These are phyloP conservation scores for Suillus alpinus DNA, from an alignment of 768 basidiomycete genomes.

Conservation along the genomic window DNA sequence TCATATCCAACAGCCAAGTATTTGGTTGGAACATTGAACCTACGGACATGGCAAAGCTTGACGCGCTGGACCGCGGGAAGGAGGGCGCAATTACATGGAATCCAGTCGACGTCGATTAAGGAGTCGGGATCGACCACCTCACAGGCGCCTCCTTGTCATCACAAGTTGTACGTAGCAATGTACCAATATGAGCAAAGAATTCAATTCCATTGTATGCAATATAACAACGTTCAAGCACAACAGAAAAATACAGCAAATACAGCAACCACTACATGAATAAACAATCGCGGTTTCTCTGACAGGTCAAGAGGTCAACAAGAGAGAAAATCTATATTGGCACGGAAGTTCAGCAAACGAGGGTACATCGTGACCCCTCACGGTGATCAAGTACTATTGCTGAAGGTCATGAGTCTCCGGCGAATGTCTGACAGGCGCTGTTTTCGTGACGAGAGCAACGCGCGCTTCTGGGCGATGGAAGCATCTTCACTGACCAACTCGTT, in stretches of 20 bases:
- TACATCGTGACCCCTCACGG: neutral
- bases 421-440: slow-evolving; percentile 39
- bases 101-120: slow-evolving; percentile 32
- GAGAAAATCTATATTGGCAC: neutral
- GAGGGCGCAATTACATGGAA: slow-evolving; percentile 49
- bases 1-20: slow-evolving; percentile 42
- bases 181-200: neutral
- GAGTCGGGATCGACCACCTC: neutral
- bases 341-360: neutral
- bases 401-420: slow-evolving; percentile 32
- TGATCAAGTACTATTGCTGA: slow-evolving; percentile 9
- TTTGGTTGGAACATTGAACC: slow-evolving; percentile 44
- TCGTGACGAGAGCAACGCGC: slow-evolving; percentile 32
- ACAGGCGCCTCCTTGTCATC: neutral
- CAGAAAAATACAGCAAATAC: neutral
- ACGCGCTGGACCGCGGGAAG: slow-evolving; percentile 43
- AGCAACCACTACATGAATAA: neutral
- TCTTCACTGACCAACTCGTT: slow-evolving; percentile 46
- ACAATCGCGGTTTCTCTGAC: too few species aligned
- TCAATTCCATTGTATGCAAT: too few species aligned
- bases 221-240: neutral
- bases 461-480: slow-evolving; percentile 31
- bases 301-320: neutral
- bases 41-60: slow-evolving; percentile 42
- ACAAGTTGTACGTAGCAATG: neutral